Conservation (phyloP, 1,284 basidiomycete species). For the Melampsora occidentalis region DNA sequence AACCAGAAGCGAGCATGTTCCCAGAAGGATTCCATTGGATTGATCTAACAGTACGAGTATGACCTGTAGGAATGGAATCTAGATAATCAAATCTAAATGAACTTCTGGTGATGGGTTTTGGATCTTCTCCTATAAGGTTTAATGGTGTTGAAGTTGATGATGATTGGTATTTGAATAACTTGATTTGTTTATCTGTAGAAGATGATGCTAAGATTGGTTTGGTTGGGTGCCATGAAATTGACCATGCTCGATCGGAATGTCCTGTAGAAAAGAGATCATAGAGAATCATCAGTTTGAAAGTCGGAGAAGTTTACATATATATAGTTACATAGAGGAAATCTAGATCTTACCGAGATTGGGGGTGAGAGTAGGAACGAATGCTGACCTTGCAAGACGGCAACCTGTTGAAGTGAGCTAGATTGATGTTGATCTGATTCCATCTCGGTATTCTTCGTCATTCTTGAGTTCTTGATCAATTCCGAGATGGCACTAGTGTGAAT, state of each 20-base stretch:
- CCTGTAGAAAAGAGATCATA: conserved; percentile 2
- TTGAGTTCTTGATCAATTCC: not conserved
- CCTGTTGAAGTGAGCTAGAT: not conserved
- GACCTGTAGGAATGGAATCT: conserved; percentile 64
- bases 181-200: conserved; percentile 50
- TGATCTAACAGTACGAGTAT: conserved; percentile 83
- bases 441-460: not conserved
- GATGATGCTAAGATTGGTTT: conserved; percentile 31
- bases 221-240: conserved; percentile 34
- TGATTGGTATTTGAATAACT: conserved; percentile 45
- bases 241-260: conserved; percentile 41
- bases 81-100: conserved; percentile 45
- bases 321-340: not conserved
- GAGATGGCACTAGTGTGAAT: not conserved
- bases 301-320: not conserved
- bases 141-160: conserved; percentile 43
- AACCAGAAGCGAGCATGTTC: conserved; percentile 82
- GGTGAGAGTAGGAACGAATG: not conserved
- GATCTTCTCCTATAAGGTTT: conserved; percentile 26
- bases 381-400: conserved; percentile 4
- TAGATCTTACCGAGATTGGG: not conserved
- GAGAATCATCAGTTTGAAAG: not conserved
- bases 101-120: conserved; percentile 48
- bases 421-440: conserved; percentile 2
- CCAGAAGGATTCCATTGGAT: conserved; percentile 89